phyloP scores from a whole-genome alignment of 2,329 filamentous ascomycete genomes.

The Alternaria brassicicola region DNA sequence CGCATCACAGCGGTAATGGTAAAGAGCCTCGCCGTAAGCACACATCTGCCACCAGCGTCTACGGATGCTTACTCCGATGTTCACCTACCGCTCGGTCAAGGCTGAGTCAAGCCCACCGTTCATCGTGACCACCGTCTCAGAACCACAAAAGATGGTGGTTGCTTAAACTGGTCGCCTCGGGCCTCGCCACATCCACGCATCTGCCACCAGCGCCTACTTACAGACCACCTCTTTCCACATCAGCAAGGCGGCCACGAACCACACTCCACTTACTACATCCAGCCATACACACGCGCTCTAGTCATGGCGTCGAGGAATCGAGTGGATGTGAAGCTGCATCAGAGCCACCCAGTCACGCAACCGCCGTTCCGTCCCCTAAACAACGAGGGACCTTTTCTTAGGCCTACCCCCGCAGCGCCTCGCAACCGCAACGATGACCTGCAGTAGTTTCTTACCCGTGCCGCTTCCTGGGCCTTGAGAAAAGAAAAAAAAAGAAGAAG shows the following conservation, averaged over 20 bases:
- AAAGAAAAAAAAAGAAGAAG: background rate
- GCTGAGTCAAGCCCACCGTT: background rate
- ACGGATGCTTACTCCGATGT: background rate
- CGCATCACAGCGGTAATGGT: background rate
- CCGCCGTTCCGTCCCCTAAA: slow-evolving; percentile 9
- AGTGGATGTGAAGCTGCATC: background rate
- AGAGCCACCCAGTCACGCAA: slow-evolving; percentile 7
- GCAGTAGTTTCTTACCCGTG: slow-evolving; percentile 12
- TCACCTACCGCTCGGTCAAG: background rate
- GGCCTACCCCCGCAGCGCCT: slow-evolving; percentile 11
- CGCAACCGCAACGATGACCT: slow-evolving; percentile 20
- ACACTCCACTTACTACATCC: background rate
- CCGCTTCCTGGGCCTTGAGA: slow-evolving; percentile 10
- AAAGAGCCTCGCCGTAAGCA: background rate
- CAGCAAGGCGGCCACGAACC: background rate
- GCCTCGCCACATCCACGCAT: slow-evolving; percentile 10
- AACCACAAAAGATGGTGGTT: background rate
- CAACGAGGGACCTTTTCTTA: slow-evolving; percentile 13
- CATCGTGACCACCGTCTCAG: background rate
- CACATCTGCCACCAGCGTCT: slow-evolving; percentile 15
- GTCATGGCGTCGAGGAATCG: background rate
- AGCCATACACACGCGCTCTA: background rate
- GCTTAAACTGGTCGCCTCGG: background rate
- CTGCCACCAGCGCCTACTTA: slow-evolving; percentile 18
- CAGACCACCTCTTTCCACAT: background rate